Evolutionary conservation across 352 stramenopile species (phyloP).

Genomic region (Globisporangium solare): DNA sequence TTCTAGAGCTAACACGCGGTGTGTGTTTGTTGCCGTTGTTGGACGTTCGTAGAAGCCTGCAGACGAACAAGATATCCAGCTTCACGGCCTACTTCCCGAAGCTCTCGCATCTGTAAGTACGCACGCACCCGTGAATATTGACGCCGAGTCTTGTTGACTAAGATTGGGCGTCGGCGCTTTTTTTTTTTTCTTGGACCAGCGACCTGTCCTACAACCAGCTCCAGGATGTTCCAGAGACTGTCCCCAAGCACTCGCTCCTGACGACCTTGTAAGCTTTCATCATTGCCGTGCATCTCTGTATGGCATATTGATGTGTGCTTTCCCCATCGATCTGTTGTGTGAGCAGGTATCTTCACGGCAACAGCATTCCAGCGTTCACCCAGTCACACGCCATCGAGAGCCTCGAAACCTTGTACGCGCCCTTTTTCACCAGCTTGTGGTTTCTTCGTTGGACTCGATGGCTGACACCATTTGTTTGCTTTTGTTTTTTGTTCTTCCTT

Average conservation of each 20-base stretch:
- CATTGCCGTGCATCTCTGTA: not conserved
- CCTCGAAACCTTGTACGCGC: constrained; percentile 5
- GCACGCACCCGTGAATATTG: not conserved
- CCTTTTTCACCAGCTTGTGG: not conserved
- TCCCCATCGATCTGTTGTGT: no score
- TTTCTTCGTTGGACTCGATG: not conserved
- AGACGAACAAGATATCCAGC: not conserved
- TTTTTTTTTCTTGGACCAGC: not conserved
- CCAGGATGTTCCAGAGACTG: not conserved
- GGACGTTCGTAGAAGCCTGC: not conserved
- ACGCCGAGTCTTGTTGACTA: no score
- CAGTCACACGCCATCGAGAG: not conserved
- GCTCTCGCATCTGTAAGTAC: not conserved
- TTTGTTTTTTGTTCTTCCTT: no score
- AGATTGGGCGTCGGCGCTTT: no score
- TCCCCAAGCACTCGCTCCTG: not conserved
- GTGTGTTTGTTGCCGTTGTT: no score
- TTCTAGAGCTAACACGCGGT: not conserved
- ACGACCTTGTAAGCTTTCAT: not conserved
- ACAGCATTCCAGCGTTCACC: not conserved
- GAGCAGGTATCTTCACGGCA: not conserved
- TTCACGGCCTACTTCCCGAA: constrained; percentile 1
- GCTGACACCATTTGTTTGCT: not conserved
- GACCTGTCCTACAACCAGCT: constrained; percentile 6
- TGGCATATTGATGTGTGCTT: not conserved